Evolutionary conservation across 139 green algal species (phyloP).

Genomic region (Closterium sp.): DNA sequence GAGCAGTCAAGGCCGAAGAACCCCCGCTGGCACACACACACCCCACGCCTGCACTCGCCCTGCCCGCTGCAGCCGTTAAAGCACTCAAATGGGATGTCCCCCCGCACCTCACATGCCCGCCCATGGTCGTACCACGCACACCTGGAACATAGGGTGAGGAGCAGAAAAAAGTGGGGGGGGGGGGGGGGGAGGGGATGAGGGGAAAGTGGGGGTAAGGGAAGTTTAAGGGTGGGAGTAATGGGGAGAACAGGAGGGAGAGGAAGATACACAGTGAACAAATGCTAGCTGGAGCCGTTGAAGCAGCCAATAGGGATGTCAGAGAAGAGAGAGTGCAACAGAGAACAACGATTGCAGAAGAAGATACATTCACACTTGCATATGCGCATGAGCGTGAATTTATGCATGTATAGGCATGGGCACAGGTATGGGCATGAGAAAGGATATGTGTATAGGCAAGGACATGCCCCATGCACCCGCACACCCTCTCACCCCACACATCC

Average conservation of each 20-base stretch:
- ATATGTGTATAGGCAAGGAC: too few relatives aligned
- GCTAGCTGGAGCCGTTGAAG: too few relatives aligned
- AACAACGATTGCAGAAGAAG: too few relatives aligned
- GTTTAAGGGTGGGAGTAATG: too few relatives aligned
- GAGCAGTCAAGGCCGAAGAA: conserved; percentile 43
- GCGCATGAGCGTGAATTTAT: neutral
- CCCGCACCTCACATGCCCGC: neutral
- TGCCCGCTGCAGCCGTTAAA: conserved; percentile 28
- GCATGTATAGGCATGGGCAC: neutral
- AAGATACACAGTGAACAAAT: too few relatives aligned
- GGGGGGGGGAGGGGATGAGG: neutral
- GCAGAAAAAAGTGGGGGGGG: neutral
- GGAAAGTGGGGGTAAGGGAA: neutral
- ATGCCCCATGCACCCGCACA: neutral
- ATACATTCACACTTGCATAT: too few relatives aligned
- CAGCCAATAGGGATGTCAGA: too few relatives aligned
- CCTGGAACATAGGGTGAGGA: neutral
- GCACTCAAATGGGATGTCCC: conserved; percentile 12
- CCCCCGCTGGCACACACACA: conserved; percentile 39
- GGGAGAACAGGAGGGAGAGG: too few relatives aligned
- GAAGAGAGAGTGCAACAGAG: too few relatives aligned
- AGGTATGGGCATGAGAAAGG: too few relatives aligned
- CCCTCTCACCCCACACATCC: neutral
- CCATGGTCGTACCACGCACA: neutral
- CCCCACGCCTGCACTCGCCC: conserved; percentile 18